A percentile compares a stretch with the other conserved stretches of the same genome.
Conservation (phyloP, 306 rosid genomes). For the Crotalaria pallida region DNA sequence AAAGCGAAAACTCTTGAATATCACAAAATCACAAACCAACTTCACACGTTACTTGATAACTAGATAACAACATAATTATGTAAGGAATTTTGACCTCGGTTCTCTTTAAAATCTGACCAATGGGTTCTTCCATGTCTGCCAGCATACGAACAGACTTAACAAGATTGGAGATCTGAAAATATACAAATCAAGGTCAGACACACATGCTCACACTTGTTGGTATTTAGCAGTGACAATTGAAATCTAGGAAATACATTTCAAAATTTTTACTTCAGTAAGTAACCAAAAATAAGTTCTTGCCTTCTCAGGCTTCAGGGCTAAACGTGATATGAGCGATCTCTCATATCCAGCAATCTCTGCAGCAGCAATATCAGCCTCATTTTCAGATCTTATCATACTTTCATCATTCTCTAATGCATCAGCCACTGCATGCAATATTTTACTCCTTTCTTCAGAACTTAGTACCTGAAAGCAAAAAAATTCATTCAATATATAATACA, state of each 20-base stretch:
- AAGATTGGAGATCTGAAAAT: conserved; percentile 59
- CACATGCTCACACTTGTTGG: neutral
- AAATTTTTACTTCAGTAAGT: neutral
- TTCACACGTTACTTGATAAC: neutral
- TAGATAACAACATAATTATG: neutral
- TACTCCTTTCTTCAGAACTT: conserved; percentile 51
- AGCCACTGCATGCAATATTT: conserved; percentile 69
- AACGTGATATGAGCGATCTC: conserved; percentile 63
- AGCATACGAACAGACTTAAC: conserved; percentile 72
- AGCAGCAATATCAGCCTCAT: conserved; percentile 61
- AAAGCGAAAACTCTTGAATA: neutral
- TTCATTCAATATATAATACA: neutral
- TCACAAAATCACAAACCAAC: neutral
- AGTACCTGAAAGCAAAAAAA: conserved; percentile 42
- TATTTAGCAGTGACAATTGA: conserved; percentile 17
- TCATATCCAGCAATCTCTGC: conserved; percentile 64
- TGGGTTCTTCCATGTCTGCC: conserved; percentile 83
- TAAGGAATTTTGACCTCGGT: conserved; percentile 51
- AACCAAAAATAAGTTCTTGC: conserved; percentile 33
- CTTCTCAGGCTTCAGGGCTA: conserved; percentile 72
- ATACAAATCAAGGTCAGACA: conserved; percentile 14
- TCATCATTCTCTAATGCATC: conserved; percentile 62
- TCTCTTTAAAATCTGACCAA: conserved; percentile 68
- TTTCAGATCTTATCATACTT: conserved; percentile 47
- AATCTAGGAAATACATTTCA: neutral